These are phyloP conservation scores for Biscutella laevigata DNA, from an alignment of 441 rosid species.

Conservation along the genomic window DNA sequence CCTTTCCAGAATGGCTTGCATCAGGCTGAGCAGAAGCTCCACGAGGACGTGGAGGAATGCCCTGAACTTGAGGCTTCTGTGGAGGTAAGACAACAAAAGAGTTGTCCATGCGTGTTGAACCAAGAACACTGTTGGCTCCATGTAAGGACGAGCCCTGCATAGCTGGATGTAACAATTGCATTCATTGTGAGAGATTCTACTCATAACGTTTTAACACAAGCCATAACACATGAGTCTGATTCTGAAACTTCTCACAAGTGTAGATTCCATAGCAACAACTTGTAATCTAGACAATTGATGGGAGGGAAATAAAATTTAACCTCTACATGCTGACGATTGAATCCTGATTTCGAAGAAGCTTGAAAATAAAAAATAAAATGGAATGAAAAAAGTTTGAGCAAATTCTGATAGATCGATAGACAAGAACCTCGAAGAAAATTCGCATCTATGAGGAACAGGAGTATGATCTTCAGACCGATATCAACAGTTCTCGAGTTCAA, in stretches of 20 bases:
- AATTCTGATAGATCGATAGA: too few species aligned
- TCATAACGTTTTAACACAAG: not conserved
- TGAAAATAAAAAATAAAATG: too few species aligned
- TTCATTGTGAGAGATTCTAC: not conserved
- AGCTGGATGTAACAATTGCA: conserved; percentile 34
- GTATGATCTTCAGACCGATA: not conserved
- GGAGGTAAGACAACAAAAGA: conserved; percentile 84
- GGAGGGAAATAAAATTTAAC: not conserved
- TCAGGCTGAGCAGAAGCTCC: conserved; percentile 51
- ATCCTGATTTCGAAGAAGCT: not conserved
- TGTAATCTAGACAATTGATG: not conserved
- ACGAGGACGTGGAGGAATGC: conserved; percentile 64
- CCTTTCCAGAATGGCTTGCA: conserved; percentile 53
- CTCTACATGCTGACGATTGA: not conserved
- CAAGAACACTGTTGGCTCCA: conserved; percentile 65
- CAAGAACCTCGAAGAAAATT: not conserved
- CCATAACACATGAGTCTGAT: not conserved
- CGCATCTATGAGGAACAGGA: not conserved
- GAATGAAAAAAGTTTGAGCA: too few species aligned
- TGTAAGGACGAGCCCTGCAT: conserved; percentile 68
- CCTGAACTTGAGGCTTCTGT: conserved; percentile 55
- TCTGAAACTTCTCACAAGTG: not conserved
- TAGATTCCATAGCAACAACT: not conserved
- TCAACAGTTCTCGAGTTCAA: not conserved
- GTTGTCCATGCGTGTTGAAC: conserved; percentile 87